Evolutionary conservation across 2,329 filamentous ascomycete genomes (phyloP).

Genomic region (Talaromyces sp.): DNA sequence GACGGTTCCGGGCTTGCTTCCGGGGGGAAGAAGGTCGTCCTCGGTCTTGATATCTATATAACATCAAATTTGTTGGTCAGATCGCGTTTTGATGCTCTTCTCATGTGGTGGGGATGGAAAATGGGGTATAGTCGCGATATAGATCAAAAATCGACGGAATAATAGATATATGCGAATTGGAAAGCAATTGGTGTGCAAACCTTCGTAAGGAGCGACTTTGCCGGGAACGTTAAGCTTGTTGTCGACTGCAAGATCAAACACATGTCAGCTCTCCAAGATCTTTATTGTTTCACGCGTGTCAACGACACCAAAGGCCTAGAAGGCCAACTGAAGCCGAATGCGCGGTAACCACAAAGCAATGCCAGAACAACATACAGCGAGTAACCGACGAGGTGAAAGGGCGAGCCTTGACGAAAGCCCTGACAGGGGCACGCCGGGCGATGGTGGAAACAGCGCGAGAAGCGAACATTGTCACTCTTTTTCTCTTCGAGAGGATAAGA

Average conservation of each 20-base stretch:
- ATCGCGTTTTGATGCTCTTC: background rate
- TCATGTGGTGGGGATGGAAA: background rate
- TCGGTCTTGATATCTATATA: constrained; percentile 70
- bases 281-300: background rate
- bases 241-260: constrained; percentile 19
- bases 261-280: background rate
- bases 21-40: constrained; percentile 78
- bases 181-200: constrained; percentile 24
- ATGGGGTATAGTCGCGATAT: background rate
- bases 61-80: constrained; percentile 1
- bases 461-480: constrained; percentile 36
- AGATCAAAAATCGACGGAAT: background rate
- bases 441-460: constrained; percentile 42
- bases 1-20: constrained; percentile 74
- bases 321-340: background rate
- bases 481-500: background rate
- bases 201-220: constrained; percentile 41
- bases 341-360: background rate
- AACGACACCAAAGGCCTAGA: background rate
- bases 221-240: constrained; percentile 34
- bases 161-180: background rate
- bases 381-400: constrained; percentile 40
- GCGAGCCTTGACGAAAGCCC: constrained; percentile 35
- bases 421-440: constrained; percentile 39
- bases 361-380: constrained; percentile 36